These are phyloP conservation scores for Salinomyces thailandicus DNA, from an alignment of 2,329 filamentous ascomycete genomes.

Conservation along the genomic window DNA sequence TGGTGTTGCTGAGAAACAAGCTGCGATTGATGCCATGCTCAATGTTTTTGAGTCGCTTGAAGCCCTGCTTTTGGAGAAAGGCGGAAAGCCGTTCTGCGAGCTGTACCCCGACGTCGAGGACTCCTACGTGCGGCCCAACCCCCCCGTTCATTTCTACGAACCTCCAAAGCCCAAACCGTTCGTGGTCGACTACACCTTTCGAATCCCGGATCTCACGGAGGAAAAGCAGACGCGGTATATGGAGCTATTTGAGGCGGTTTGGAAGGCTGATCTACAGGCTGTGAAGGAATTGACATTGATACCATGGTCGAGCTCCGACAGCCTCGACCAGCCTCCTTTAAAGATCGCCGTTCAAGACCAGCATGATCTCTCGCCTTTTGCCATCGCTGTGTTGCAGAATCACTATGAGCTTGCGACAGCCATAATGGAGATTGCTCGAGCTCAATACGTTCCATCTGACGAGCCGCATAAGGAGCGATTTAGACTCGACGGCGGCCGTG, in stretches of 20 bases:
- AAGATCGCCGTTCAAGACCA: slow-evolving; percentile 51
- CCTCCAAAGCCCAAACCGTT: slow-evolving; percentile 28
- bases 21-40: slow-evolving; percentile 44
- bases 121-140: slow-evolving; percentile 10
- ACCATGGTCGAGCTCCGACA: slow-evolving; percentile 41
- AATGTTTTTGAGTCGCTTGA: slow-evolving; percentile 47
- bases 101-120: slow-evolving; percentile 50
- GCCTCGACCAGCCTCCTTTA: slow-evolving; percentile 48
- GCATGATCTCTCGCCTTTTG: slow-evolving; percentile 49
- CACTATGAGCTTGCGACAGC: slow-evolving; percentile 53
- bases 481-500: slow-evolving; percentile 14
- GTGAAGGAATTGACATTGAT: slow-evolving; percentile 56
- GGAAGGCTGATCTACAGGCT: slow-evolving; percentile 55
- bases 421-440: slow-evolving; percentile 59
- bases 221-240: slow-evolving; percentile 50
- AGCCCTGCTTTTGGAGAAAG: slow-evolving; percentile 42
- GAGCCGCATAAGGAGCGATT: slow-evolving; percentile 10
- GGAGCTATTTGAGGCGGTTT: slow-evolving; percentile 62
- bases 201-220: slow-evolving; percentile 40
- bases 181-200: slow-evolving; percentile 43
- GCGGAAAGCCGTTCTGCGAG: slow-evolving; percentile 57
- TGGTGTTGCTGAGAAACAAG: slow-evolving; percentile 34
- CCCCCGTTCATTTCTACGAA: not conserved
- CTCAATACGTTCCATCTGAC: slow-evolving; percentile 50
- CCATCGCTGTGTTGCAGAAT: slow-evolving; percentile 55